Conservation (phyloP, 192 early-diverging fungal species). For the Phycomyces blakesleeanus region DNA sequence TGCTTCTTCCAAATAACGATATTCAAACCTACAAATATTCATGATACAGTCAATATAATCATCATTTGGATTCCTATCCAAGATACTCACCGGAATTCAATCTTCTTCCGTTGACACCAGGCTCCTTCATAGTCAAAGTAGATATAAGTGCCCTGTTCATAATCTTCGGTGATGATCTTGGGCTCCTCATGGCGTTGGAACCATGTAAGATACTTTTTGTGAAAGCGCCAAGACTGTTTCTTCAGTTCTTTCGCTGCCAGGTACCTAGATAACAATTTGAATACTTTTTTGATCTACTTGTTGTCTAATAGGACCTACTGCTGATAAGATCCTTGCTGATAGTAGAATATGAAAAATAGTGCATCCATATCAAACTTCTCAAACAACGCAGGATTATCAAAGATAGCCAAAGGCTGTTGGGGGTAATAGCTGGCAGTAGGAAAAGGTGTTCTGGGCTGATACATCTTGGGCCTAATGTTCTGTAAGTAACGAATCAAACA, state of each 20-base stretch:
- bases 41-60: background rate
- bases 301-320: conserved; percentile 66
- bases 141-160: conserved; percentile 96
- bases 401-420: conserved; percentile 74
- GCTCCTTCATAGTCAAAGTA: conserved; percentile 98
- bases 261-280: too few relatives aligned
- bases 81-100: conserved; percentile 73
- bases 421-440: conserved; percentile 92
- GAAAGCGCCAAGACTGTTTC: conserved; percentile 96
- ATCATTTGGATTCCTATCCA: too few relatives aligned
- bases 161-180: conserved; percentile 91
- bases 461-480: conserved; percentile 60
- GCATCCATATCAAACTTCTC: conserved; percentile 93
- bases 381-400: conserved; percentile 82
- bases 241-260: conserved; percentile 94
- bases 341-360: conserved; percentile 98
- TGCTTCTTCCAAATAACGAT: conserved; percentile 31
- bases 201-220: conserved; percentile 98
- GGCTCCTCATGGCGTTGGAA: conserved; percentile 98
- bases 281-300: too few relatives aligned
- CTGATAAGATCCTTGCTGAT: conserved; percentile 93
- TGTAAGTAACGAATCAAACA: background rate
- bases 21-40: conserved; percentile 21
- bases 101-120: conserved; percentile 96
- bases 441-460: conserved; percentile 71